These are phyloP conservation scores for Tolypocladium nubicola DNA, from an alignment of 2,329 filamentous ascomycete species.

Conservation along the genomic window DNA sequence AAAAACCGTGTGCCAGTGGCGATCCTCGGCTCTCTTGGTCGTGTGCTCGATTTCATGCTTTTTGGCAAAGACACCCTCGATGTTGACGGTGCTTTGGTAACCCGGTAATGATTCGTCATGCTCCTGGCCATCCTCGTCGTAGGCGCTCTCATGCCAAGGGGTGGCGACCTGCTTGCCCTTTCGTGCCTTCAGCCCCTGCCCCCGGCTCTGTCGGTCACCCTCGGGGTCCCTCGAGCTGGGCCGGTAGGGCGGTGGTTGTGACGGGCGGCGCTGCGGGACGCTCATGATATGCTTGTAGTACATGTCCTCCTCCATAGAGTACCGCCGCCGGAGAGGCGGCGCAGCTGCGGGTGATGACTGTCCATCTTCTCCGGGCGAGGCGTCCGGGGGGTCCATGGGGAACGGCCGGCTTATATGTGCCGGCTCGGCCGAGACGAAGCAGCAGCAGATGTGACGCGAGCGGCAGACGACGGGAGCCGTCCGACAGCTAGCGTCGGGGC, in stretches of 20 bases:
- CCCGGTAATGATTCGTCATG: conserved; percentile 28
- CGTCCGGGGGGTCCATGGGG: conserved; percentile 23
- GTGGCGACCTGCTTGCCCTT: conserved; percentile 8
- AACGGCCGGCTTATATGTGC: conserved; percentile 9
- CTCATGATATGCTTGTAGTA: conserved; percentile 43
- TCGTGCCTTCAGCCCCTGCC: not conserved
- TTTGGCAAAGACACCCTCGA: conserved; percentile 47
- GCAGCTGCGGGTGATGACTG: conserved; percentile 16
- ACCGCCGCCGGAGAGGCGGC: conserved; percentile 31
- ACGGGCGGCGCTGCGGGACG: conserved; percentile 28
- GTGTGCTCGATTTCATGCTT: conserved; percentile 59
- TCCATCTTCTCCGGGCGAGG: conserved; percentile 21
- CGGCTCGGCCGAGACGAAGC: conserved; percentile 3
- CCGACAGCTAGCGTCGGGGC: not conserved
- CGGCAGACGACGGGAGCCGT: not conserved
- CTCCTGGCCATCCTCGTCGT: conserved; percentile 27
- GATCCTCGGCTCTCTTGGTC: conserved; percentile 49
- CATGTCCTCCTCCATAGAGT: conserved; percentile 45
- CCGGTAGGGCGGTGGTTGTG: conserved; percentile 37
- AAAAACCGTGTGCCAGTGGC: conserved; percentile 54
- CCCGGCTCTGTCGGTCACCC: conserved; percentile 1
- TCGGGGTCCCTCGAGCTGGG: conserved; percentile 6
- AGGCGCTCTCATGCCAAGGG: conserved; percentile 1
- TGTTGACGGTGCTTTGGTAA: conserved; percentile 45
- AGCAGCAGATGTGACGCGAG: not conserved